These are phyloP conservation scores for Fragaria nilgerrensis DNA, from an alignment of 306 rosid species.

Conservation along the genomic window DNA sequence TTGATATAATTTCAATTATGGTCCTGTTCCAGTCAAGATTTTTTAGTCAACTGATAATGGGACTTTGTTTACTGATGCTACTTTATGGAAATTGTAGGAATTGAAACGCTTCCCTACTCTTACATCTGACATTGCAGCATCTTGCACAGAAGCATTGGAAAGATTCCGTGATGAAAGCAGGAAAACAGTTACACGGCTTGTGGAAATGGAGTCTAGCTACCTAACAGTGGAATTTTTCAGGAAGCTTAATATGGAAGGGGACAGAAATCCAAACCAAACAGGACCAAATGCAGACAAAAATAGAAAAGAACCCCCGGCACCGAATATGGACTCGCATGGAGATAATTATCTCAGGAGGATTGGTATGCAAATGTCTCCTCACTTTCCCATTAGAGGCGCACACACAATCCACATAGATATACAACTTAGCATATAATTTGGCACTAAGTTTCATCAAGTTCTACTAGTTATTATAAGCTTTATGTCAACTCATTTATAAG, in stretches of 20 bases:
- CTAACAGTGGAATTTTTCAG: constrained; percentile 91
- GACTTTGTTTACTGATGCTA: neutral
- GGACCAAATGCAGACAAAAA: constrained; percentile 56
- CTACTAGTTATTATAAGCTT: neutral
- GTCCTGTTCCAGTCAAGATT: neutral
- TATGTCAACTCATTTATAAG: neutral
- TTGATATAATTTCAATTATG: neutral
- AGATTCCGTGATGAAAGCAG: constrained; percentile 88
- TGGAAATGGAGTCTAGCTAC: constrained; percentile 97
- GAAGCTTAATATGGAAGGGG: constrained; percentile 77
- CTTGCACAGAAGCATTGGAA: constrained; percentile 84
- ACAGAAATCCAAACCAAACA: constrained; percentile 49
- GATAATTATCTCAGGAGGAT: constrained; percentile 84
- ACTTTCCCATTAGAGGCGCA: constrained; percentile 14
- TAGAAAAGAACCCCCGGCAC: constrained; percentile 46
- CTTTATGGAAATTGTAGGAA: constrained; percentile 59
- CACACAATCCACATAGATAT: neutral
- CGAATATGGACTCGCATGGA: constrained; percentile 48
- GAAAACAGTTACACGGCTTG: constrained; percentile 82
- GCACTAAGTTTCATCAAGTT: neutral
- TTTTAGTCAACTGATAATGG: neutral
- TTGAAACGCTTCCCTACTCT: constrained; percentile 94
- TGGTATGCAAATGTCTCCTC: constrained; percentile 50
- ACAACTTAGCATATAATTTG: neutral
- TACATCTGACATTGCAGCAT: constrained; percentile 72